A percentile compares a stretch with the other conserved stretches of the same genome.
Conservation (phyloP, 495 filamentous ascomycete genomes). For the Daldinia vernicosa region DNA sequence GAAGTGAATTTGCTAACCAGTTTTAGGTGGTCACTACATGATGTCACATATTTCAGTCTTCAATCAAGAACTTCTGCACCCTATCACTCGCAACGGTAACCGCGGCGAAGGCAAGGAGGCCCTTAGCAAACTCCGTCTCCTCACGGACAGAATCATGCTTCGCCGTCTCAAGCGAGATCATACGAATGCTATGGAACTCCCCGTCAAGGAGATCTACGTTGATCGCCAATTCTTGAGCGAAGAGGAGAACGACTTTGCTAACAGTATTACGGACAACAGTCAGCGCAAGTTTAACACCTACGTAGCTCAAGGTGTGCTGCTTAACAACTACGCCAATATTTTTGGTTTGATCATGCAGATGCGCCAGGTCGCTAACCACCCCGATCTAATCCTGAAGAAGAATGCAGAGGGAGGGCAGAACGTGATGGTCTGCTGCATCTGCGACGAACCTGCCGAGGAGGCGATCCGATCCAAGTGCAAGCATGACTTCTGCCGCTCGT, state of each 20-base stretch:
- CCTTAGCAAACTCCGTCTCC: constrained; percentile 79
- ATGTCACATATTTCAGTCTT: constrained; percentile 93
- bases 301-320: constrained; percentile 89
- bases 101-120: constrained; percentile 67
- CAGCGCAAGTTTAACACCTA: constrained; percentile 92
- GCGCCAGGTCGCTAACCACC: constrained; percentile 95
- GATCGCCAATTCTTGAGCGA: constrained; percentile 96
- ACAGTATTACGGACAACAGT: constrained; percentile 90
- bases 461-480: constrained; percentile 89
- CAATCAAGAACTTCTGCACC: constrained; percentile 93
- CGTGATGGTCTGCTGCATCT: constrained; percentile 88
- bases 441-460: constrained; percentile 94
- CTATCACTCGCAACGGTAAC: constrained; percentile 68
- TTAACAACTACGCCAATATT: constrained; percentile 95
- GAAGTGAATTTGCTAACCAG: constrained; percentile 28
- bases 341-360: constrained; percentile 95
- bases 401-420: constrained; percentile 86
- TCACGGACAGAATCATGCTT: constrained; percentile 93
- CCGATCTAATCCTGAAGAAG: constrained; percentile 91
- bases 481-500: constrained; percentile 94
- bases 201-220: constrained; percentile 90
- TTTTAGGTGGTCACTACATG: constrained; percentile 60
- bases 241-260: constrained; percentile 93
- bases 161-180: constrained; percentile 91
- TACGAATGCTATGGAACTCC: constrained; percentile 91